These are phyloP conservation scores for Pseudonitzschia multiseries DNA, from an alignment of 108 stramenopile genomes.

Conservation along the genomic window DNA sequence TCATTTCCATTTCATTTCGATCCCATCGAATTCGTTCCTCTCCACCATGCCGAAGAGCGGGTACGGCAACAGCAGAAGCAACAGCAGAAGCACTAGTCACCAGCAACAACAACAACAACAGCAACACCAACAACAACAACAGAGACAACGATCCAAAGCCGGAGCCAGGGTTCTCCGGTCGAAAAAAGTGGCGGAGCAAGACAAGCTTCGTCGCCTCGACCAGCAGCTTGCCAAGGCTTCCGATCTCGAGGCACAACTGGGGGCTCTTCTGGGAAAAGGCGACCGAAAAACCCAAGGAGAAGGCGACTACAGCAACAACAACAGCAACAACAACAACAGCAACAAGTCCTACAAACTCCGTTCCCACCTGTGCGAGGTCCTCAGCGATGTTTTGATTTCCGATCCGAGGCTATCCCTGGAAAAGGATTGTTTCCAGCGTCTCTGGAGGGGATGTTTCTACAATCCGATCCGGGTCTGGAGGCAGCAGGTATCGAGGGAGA, in stretches of 20 bases:
- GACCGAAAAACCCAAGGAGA: neutral
- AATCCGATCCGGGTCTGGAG: slow-evolving; percentile 55
- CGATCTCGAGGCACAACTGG: slow-evolving; percentile 21
- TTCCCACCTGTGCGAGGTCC: slow-evolving; percentile 58
- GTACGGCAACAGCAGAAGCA: neutral
- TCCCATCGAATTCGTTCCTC: too few relatives aligned
- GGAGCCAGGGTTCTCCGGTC: neutral
- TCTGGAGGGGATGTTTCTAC: slow-evolving; percentile 83
- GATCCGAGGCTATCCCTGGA: slow-evolving; percentile 47
- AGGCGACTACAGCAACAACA: too few relatives aligned
- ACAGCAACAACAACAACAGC: too few relatives aligned
- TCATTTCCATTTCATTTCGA: too few relatives aligned
- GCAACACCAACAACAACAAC: too few relatives aligned
- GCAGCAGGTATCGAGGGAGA: slow-evolving; percentile 42
- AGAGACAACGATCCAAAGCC: slow-evolving; percentile 11
- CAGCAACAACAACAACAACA: too few relatives aligned
- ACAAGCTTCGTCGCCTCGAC: slow-evolving; percentile 14
- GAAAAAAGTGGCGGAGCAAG: neutral
- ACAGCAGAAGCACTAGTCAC: neutral
- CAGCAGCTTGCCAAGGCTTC: slow-evolving; percentile 11
- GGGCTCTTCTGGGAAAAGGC: neutral
- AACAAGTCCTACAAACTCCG: slow-evolving; percentile 37
- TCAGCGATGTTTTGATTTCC: slow-evolving; percentile 62
- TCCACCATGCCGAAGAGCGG: neutral
- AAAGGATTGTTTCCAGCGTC: slow-evolving; percentile 50